phyloP scores from a whole-genome alignment of 2,329 filamentous ascomycete genomes.

The Calcarisporium arbuscula region DNA sequence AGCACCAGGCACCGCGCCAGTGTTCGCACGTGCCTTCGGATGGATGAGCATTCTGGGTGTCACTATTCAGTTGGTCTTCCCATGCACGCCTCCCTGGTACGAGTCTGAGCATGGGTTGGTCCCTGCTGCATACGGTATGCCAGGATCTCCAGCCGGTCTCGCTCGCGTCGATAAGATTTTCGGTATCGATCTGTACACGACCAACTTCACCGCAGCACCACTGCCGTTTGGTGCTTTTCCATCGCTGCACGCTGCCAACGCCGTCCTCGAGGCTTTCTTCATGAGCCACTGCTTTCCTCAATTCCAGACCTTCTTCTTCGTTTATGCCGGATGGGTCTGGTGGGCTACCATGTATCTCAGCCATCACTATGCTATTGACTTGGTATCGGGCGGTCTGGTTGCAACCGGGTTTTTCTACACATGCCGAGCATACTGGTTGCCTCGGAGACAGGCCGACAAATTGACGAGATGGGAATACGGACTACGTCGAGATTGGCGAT shows the following conservation, averaged over 20 bases:
- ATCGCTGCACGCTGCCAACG: conserved; percentile 83
- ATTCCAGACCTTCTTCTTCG: conserved; percentile 70
- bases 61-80: conserved; percentile 81
- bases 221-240: conserved; percentile 94
- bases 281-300: conserved; percentile 88
- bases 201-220: conserved; percentile 82
- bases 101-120: conserved; percentile 88
- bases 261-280: conserved; percentile 84
- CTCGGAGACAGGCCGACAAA: conserved; percentile 78
- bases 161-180: conserved; percentile 86
- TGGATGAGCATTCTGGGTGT: conserved; percentile 90
- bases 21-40: conserved; percentile 81
- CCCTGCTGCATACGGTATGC: conserved; percentile 87
- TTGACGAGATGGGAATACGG: conserved; percentile 89
- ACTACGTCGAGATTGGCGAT: conserved; percentile 83
- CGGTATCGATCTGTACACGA: conserved; percentile 87
- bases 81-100: conserved; percentile 95
- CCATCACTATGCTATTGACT: conserved; percentile 92
- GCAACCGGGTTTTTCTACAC: conserved; percentile 78
- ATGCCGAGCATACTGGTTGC: conserved; percentile 72
- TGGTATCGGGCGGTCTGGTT: conserved; percentile 77
- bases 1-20: conserved; percentile 75
- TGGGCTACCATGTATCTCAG: conserved; percentile 98
- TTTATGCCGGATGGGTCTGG: conserved; percentile 90
- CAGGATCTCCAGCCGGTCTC: conserved; percentile 81